Evolutionary conservation across 306 rosid genomes (phyloP).

Genomic region (Dalbergia cultrata): DNA sequence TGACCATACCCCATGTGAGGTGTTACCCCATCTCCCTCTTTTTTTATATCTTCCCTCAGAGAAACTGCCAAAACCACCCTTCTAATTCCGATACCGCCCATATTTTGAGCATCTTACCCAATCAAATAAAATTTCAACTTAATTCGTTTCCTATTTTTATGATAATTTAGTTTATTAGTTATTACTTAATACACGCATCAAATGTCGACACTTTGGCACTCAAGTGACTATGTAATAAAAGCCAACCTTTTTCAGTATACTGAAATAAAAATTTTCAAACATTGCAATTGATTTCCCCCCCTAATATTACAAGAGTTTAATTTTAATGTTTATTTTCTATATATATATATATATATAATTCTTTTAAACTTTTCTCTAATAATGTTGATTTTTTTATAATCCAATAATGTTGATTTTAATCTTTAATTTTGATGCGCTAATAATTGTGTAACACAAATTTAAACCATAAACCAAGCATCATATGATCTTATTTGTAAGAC

Average conservation of each 20-base stretch:
- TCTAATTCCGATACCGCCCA: slow-evolving; percentile 50
- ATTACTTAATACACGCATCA: neutral
- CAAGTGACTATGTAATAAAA: neutral
- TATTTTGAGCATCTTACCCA: slow-evolving; percentile 50
- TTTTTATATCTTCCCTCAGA: slow-evolving; percentile 46
- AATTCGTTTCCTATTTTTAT: slow-evolving; percentile 34
- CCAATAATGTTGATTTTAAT: too few species aligned
- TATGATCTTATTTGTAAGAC: too few species aligned
- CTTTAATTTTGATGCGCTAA: too few species aligned
- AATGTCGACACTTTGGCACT: slow-evolving; percentile 24
- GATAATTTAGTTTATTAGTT: slow-evolving; percentile 18
- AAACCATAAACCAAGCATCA: too few species aligned
- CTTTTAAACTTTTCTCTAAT: neutral
- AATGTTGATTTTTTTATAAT: too few species aligned
- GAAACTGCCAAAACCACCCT: slow-evolving; percentile 62
- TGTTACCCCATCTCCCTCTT: slow-evolving; percentile 58
- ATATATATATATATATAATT: neutral
- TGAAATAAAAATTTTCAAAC: neutral
- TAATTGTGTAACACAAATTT: too few species aligned
- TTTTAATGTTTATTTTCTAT: neutral
- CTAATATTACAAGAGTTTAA: neutral
- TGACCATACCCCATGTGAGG: slow-evolving; percentile 85
- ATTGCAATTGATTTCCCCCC: neutral
- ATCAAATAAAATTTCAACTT: slow-evolving; percentile 48
- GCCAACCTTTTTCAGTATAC: slow-evolving; percentile 44